Base-by-base conservation (phyloP, 202 grass and related monocot species). In the Schoenoplectus tabernaemontani region DNA sequence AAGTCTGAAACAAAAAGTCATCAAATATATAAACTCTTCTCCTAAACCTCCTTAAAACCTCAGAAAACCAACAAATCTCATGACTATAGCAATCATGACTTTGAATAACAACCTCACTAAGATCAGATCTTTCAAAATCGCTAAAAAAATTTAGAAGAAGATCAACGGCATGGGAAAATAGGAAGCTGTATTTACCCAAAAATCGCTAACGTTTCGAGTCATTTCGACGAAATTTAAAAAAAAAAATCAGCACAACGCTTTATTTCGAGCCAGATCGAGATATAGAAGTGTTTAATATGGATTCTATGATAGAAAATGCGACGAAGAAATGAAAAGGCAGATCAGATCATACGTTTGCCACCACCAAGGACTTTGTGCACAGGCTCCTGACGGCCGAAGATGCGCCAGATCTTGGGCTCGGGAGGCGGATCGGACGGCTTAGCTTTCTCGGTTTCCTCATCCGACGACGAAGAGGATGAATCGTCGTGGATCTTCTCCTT, bases 351-450 rank as follows among this genome's bases (percentile, higher is more conserved):
- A 99, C 96, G 81, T 77, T 99, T 95, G 82, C 96, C 89, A 57
- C 89, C 92, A 17, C 96, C 96, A 78, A 99, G 86, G 46, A 90
- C 88, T 42, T 84, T 87, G 80, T 96, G 96, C 75, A 99, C 91
- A 12, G 92, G 92, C 76, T 89, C 83, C 85, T 96, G 81, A 79
- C 92, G 87, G 8, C 92, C 96, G 20, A 99, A 99, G 83, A 99
- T 86, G 85, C 90, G 96, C 85, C 88, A 99, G 83, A 91, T 85
- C 86, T 85, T 91, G 71, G 83, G 80, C 75, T 89, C 85, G 53
- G 82, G 82, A n/a, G 71, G 72, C 2, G 58, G 39, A 85, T 78
- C 44, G 87, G 85, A 28, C 82, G 78, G 36, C 74, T 82, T 53
- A 72, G 85, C 5, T 82, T 90, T 86, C 83, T 95, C 96, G 19